Base-by-base conservation (phyloP, 306 rosid species). In the Cucumis hystrix region DNA sequence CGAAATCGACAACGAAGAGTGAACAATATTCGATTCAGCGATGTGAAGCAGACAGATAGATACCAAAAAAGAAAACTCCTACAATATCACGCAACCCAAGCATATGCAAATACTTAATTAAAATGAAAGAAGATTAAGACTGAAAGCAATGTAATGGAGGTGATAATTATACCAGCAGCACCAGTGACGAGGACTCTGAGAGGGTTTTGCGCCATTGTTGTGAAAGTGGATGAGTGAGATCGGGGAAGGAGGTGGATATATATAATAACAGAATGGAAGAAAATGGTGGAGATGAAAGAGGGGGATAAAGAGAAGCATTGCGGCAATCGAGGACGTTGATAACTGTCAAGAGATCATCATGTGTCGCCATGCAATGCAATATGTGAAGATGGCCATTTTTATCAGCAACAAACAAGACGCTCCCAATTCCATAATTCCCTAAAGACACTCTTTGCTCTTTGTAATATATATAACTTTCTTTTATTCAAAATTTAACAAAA, bases 131-230 rank as follows among this genome's bases (percentile, higher is more conserved):
- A 62, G 15, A 2, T 4, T 0, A 33, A 77, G 16, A 68, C 2
- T 20, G 43, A 14, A 47, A 35, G 47, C 40, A 58, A 80, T 59
- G 45, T 58, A 21, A 10, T 54, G 59, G 59, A 6, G 7, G 0
- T 0, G 4, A 54, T 0, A 73, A 58, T 82, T 23, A 23, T 28
- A 89, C 90, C 89, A 23, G 90, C 90, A 17, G 87, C 89, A 8
- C 91, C 94, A 3, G 88, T 90, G 55, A 87, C 88, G 6, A 84
- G 37, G 66, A 90, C 82, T 82, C 82, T 82, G 71, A 86, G 62
- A 15, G 89, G 84, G 61, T 43, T 68, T 65, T 64, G 74, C 21
- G 78, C 83, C 90, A 90, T 86, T 79, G 61, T 33, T 68, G 21
- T 51, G 28, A 25, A 58, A 20, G 43, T 40, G 17, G 16, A 14